These are phyloP conservation scores for Fistulifera solaris DNA, from an alignment of 108 stramenopile species.

Conservation along the genomic window DNA sequence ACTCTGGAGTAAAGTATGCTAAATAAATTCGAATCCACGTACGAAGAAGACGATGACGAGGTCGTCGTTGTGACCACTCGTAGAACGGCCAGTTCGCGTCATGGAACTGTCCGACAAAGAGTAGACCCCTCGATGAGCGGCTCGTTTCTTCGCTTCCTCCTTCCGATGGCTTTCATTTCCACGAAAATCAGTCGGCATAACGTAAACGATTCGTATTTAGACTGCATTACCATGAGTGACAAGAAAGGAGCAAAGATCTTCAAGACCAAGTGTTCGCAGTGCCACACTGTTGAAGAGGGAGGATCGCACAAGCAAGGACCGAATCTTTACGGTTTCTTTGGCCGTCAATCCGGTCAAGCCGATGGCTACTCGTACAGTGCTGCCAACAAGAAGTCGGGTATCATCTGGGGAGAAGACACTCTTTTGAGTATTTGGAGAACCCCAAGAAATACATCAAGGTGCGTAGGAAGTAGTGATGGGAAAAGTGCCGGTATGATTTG, in stretches of 20 bases:
- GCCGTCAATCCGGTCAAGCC: conserved; percentile 92
- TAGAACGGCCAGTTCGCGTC: too few species aligned
- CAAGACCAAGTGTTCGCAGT: conserved; percentile 95
- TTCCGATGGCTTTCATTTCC: too few species aligned
- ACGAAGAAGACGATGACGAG: too few species aligned
- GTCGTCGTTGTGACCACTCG: too few species aligned
- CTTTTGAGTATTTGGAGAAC: conserved; percentile 96
- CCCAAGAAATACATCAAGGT: conserved; percentile 99
- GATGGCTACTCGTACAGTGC: conserved; percentile 94
- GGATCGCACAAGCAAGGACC: conserved; percentile 99
- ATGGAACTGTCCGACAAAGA: too few species aligned
- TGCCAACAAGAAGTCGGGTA: conserved; percentile 97
- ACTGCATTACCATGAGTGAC: conserved; percentile 29
- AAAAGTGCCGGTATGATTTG: too few species aligned
- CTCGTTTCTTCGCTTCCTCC: too few species aligned
- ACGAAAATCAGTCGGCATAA: too few species aligned
- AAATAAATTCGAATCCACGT: too few species aligned
- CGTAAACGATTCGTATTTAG: too few species aligned
- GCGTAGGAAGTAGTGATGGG: conserved; percentile 24
- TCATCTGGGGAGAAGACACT: conserved; percentile 92
- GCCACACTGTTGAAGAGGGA: conserved; percentile 98
- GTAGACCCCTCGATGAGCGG: too few species aligned
- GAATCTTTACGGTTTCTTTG: conserved; percentile 98
- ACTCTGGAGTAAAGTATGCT: too few species aligned
- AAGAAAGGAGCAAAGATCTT: conserved; percentile 92